A percentile compares a stretch with the other conserved stretches of the same genome.
Evolutionary conservation across 345 rosid genomes (phyloP).

Genomic region (Psidium guajava): DNA sequence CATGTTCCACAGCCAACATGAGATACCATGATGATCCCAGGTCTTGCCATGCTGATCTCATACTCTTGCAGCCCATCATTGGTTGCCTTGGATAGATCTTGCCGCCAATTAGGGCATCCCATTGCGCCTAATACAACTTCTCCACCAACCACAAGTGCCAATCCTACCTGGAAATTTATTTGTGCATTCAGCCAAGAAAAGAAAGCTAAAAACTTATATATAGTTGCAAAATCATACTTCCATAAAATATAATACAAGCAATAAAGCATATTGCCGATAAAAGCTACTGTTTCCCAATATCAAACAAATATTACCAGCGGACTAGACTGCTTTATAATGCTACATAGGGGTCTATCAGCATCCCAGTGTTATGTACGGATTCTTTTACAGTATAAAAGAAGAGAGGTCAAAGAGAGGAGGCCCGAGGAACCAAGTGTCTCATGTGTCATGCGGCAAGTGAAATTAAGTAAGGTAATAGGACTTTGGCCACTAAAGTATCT

Average conservation of each 20-base stretch:
- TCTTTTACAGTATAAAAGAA: not conserved
- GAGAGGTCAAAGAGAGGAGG: not conserved
- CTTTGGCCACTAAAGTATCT: not conserved
- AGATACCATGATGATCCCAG: conserved; percentile 59
- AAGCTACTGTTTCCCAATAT: not conserved
- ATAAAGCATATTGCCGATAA: not conserved
- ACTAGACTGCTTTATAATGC: not conserved
- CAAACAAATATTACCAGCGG: not conserved
- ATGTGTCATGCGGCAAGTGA: too few species aligned
- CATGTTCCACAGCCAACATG: conserved; percentile 81
- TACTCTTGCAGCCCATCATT: conserved; percentile 1
- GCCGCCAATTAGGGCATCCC: conserved; percentile 90
- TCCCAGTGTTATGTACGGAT: not conserved
- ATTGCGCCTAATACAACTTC: conserved; percentile 69
- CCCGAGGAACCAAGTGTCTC: not conserved
- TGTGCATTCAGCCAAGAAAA: conserved; percentile 7
- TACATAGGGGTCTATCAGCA: not conserved
- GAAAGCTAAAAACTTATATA: not conserved
- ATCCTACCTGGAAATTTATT: conserved; percentile 54
- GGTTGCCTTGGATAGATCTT: conserved; percentile 13
- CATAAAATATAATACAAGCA: not conserved
- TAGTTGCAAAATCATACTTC: not conserved
- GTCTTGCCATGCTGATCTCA: conserved; percentile 9
- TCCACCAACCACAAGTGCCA: conserved; percentile 80
- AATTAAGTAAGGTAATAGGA: not conserved